These are phyloP conservation scores for Hypoxylon sp. DNA, from an alignment of 2,329 filamentous ascomycete species.

Conservation along the genomic window DNA sequence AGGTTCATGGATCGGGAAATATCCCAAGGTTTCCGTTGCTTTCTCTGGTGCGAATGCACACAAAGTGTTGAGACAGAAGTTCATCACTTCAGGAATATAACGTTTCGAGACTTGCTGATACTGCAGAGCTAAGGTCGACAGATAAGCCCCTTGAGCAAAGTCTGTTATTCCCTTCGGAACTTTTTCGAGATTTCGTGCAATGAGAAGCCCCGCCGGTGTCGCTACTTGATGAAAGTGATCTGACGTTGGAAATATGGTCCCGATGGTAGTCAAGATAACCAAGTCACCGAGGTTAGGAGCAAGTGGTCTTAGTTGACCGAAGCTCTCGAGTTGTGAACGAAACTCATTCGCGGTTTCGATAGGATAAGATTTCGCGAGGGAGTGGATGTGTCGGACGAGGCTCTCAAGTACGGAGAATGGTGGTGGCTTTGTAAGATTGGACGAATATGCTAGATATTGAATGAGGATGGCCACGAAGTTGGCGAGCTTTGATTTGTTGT, in stretches of 20 bases:
- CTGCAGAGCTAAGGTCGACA: slow-evolving; percentile 83
- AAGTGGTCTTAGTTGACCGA: slow-evolving; percentile 64
- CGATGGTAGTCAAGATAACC: slow-evolving; percentile 84
- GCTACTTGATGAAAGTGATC: slow-evolving; percentile 98
- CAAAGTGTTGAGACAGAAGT: slow-evolving; percentile 83
- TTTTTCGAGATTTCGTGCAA: slow-evolving; percentile 86
- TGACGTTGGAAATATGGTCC: slow-evolving; percentile 90
- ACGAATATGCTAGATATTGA: slow-evolving; percentile 70
- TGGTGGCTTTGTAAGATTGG: slow-evolving; percentile 60
- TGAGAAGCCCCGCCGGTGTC: slow-evolving; percentile 89
- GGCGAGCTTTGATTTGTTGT: slow-evolving; percentile 86
- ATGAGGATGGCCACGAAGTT: slow-evolving; percentile 77
- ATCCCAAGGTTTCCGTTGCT: slow-evolving; percentile 62
- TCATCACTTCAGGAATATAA: slow-evolving; percentile 89
- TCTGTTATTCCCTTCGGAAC: slow-evolving; percentile 76
- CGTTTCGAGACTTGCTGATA: slow-evolving; percentile 88
- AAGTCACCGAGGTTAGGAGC: slow-evolving; percentile 78
- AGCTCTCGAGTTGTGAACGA: slow-evolving; percentile 77
- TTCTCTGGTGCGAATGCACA: slow-evolving; percentile 73
- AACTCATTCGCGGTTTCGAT: slow-evolving; percentile 83
- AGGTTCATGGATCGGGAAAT: slow-evolving; percentile 74
- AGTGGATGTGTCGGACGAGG: slow-evolving; percentile 91
- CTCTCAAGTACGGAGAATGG: slow-evolving; percentile 81
- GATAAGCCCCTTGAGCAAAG: slow-evolving; percentile 80
- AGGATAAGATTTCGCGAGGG: slow-evolving; percentile 87